Evolutionary conservation across 2,329 filamentous ascomycete species (phyloP).

Genomic region (Trichoderma polysporum): DNA sequence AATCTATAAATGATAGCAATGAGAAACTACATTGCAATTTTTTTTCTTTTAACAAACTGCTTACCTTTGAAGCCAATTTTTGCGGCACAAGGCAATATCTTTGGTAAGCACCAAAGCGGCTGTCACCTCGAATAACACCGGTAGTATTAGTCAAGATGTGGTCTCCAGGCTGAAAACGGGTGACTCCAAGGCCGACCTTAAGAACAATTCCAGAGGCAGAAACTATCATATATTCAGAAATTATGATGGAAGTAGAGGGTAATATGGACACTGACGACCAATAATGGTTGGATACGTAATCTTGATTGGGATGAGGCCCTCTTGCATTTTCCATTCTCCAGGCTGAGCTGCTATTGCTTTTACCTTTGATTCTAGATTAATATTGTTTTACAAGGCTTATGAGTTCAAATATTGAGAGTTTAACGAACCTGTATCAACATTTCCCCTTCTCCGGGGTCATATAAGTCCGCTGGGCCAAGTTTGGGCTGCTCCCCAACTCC

Average conservation of each 20-base stretch:
- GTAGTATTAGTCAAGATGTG: conserved; percentile 13
- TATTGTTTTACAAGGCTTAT: too few species aligned
- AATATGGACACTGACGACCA: neutral
- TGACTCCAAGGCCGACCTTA: conserved; percentile 11
- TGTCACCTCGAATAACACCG: conserved; percentile 11
- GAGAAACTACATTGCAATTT: neutral
- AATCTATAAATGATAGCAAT: neutral
- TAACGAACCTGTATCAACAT: conserved; percentile 1
- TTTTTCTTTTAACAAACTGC: neutral
- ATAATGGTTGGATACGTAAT: conserved; percentile 17
- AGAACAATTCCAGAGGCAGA: conserved; percentile 13
- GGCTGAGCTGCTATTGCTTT: conserved; percentile 13
- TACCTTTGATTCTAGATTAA: neutral
- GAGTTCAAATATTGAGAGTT: too few species aligned
- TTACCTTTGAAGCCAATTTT: conserved; percentile 8
- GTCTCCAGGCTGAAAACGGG: conserved; percentile 2
- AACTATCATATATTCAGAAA: neutral
- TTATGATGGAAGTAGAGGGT: neutral
- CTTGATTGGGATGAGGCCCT: conserved; percentile 11
- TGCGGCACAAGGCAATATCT: conserved; percentile 1
- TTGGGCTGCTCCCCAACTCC: neutral
- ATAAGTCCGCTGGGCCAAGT: neutral
- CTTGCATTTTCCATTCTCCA: conserved; percentile 19
- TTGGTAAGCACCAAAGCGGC: conserved; percentile 19
- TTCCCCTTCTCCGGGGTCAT: conserved; percentile 9